Conservation (phyloP, 306 rosid species). For the Casuarina equisetifolia region DNA sequence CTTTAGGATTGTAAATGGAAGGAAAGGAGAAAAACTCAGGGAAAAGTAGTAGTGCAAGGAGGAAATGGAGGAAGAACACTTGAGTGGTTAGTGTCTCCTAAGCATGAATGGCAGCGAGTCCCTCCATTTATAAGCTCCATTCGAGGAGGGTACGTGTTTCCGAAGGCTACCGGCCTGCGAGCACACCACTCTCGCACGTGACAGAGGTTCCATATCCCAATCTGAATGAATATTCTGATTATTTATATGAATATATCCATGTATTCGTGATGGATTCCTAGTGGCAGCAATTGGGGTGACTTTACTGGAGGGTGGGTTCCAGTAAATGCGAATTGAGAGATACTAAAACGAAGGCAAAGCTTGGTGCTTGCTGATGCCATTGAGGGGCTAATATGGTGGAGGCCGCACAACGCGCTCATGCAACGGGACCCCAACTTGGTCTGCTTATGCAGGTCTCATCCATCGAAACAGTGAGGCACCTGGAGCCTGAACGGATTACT, state of each 20-base stretch:
- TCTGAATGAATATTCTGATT: constrained; percentile 30
- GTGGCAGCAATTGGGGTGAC: constrained; percentile 25
- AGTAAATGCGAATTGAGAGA: neutral
- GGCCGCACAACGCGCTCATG: neutral
- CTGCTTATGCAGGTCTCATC: constrained; percentile 32
- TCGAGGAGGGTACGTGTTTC: neutral
- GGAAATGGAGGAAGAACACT: constrained; percentile 48
- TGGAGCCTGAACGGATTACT: neutral
- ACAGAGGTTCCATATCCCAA: neutral
- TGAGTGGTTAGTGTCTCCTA: constrained; percentile 47
- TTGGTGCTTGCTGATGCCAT: constrained; percentile 32
- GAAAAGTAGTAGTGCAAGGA: constrained; percentile 1
- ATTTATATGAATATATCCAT: neutral
- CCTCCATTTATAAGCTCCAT: constrained; percentile 42
- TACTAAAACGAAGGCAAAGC: neutral
- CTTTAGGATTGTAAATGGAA: neutral
- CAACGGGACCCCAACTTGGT: neutral
- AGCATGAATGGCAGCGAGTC: constrained; percentile 23
- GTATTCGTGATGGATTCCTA: constrained; percentile 31
- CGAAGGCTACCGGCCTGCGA: neutral
- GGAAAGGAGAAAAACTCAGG: neutral
- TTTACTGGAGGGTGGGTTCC: constrained; percentile 23
- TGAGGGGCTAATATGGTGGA: constrained; percentile 17
- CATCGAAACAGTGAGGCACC: constrained; percentile 1
- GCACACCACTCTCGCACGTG: neutral